These are phyloP conservation scores for Gymnopilus junonius DNA, from an alignment of 768 basidiomycete species.

Conservation along the genomic window DNA sequence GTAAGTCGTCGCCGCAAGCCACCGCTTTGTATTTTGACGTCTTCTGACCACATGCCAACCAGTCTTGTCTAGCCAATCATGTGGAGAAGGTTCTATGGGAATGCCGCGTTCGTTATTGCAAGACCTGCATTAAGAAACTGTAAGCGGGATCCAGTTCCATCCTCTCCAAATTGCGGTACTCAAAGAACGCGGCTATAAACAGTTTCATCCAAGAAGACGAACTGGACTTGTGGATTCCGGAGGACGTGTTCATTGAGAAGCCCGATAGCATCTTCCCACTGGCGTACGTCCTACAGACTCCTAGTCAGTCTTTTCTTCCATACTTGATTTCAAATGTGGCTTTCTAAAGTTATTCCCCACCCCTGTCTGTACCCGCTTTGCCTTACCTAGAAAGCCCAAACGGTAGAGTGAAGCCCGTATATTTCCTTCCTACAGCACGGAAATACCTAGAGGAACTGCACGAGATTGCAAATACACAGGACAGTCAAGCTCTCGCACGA, in stretches of 20 bases:
- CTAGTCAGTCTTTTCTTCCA: constrained; percentile 20
- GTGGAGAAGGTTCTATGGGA: constrained; percentile 39
- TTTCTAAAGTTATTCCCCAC: neutral
- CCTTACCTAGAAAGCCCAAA: neutral
- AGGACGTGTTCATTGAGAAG: constrained; percentile 28
- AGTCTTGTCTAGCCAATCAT: constrained; percentile 38
- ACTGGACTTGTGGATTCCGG: constrained; percentile 28
- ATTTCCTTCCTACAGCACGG: constrained; percentile 27
- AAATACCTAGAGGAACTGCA: constrained; percentile 33
- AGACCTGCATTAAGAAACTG: constrained; percentile 36
- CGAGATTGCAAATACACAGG: constrained; percentile 14
- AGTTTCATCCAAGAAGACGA: constrained; percentile 37
- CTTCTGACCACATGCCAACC: neutral
- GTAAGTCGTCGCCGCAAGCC: constrained; percentile 31
- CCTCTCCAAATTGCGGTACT: neutral
- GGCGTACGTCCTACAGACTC: constrained; percentile 23
- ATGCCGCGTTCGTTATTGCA: constrained; percentile 42
- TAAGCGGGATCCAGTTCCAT: constrained; percentile 18
- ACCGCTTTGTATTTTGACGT: neutral
- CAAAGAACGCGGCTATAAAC: neutral
- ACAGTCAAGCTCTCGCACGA: constrained; percentile 20
- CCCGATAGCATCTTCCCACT: constrained; percentile 34
- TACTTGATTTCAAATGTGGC: neutral
- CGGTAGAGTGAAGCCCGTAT: constrained; percentile 27
- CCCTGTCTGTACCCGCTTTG: neutral